phyloP scores from a whole-genome alignment of 768 basidiomycete species.

The Boletus pseudopeckii region DNA sequence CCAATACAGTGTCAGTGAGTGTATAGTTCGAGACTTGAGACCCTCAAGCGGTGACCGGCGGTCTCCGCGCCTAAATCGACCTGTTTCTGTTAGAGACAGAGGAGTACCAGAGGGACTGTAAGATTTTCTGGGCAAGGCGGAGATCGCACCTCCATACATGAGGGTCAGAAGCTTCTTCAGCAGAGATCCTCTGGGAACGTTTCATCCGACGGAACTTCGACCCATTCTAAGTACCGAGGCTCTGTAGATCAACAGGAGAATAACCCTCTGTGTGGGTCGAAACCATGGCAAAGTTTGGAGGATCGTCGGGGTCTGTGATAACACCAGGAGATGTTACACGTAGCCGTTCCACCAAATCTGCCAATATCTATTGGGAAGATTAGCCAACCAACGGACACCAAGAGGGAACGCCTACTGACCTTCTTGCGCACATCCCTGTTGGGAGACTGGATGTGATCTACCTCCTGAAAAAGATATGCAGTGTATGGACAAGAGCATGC shows the following conservation, averaged over 20 bases:
- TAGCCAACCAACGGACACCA: neutral
- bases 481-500: slow-evolving; percentile 66
- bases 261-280: slow-evolving; percentile 92
- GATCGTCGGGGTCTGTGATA: slow-evolving; percentile 31
- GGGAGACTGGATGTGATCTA: slow-evolving; percentile 69
- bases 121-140: too few relatives aligned
- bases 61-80: slow-evolving; percentile 13
- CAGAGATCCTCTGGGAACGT: too few relatives aligned
- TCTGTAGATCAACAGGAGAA: slow-evolving; percentile 76
- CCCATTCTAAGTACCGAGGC: too few relatives aligned
- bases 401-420: slow-evolving; percentile 38
- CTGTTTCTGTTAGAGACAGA: neutral
- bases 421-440: slow-evolving; percentile 79
- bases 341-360: slow-evolving; percentile 17
- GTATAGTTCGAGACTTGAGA: slow-evolving; percentile 10
- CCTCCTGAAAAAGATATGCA: slow-evolving; percentile 82
- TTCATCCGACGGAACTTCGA: too few relatives aligned
- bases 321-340: slow-evolving; percentile 14
- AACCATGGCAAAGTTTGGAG: slow-evolving; percentile 72
- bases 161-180: slow-evolving; percentile 14
- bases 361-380: slow-evolving; percentile 20
- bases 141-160: slow-evolving; percentile 11
- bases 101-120: too few relatives aligned
- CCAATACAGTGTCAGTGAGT: slow-evolving; percentile 22
- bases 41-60: slow-evolving; percentile 1